Percentiles rank a stretch among this genome's conserved stretches.
These are phyloP conservation scores for Porodaedalea pini DNA, from an alignment of 1,284 basidiomycete species.

Conservation along the genomic window DNA sequence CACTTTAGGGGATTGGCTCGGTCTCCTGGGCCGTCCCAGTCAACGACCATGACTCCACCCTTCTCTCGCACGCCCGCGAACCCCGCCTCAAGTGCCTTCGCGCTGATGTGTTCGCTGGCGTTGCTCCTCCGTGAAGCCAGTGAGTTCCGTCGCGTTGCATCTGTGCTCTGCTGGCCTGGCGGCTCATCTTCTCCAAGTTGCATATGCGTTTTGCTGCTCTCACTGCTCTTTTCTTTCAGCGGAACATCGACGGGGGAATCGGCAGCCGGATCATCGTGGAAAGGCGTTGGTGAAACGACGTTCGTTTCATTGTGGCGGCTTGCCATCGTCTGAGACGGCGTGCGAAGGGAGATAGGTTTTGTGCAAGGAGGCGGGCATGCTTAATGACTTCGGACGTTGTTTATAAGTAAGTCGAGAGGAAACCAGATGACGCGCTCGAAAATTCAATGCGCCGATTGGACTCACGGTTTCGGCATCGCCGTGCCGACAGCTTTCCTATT, in stretches of 20 bases:
- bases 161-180: background rate
- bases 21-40: constrained; percentile 63
- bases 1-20: constrained; percentile 65
- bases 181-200: background rate
- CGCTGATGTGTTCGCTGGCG: background rate
- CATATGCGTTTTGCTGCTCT: background rate
- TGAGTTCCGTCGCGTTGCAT: constrained; percentile 10
- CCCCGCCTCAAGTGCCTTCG: constrained; percentile 18
- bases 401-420: no score
- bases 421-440: no score
- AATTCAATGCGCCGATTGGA: no score
- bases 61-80: constrained; percentile 9
- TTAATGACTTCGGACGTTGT: no score
- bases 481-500: no score
- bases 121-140: background rate
- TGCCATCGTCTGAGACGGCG: no score
- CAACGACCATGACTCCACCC: constrained; percentile 39
- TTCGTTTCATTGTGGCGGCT: background rate
- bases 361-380: no score
- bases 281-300: background rate
- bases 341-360: no score
- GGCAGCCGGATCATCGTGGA: no score
- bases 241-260: background rate
- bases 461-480: no score
- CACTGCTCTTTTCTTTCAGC: background rate